Conservation (phyloP, 345 rosid species). For the Eucalyptus sp. region DNA sequence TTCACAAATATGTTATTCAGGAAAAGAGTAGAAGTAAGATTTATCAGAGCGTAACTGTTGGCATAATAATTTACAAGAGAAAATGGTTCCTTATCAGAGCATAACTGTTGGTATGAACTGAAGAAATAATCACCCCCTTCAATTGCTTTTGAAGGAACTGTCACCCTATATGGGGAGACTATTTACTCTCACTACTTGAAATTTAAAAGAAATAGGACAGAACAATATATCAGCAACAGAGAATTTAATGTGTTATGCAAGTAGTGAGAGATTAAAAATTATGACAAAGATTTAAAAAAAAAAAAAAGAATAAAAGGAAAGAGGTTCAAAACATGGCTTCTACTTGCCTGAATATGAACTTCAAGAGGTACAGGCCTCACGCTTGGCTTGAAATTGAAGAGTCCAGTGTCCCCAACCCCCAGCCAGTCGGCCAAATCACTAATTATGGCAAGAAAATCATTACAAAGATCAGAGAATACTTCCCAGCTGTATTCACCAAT, state of each 20-base stretch:
- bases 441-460: background rate
- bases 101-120: background rate
- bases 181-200: background rate
- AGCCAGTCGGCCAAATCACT: conserved; percentile 99
- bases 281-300: background rate
- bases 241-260: background rate
- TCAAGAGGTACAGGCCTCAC: conserved; percentile 98
- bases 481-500: background rate
- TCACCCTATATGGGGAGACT: background rate
- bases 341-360: conserved; percentile 95
- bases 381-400: conserved; percentile 97
- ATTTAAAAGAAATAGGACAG: background rate
- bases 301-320: background rate
- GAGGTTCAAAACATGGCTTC: conserved; percentile 3
- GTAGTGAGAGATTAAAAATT: background rate
- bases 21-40: background rate
- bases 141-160: background rate
- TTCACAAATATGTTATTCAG: background rate
- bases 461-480: background rate
- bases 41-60: background rate
- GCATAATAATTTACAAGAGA: background rate
- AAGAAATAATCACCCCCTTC: background rate
- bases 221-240: background rate
- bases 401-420: conserved; percentile 88
- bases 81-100: background rate